Evolutionary conservation across 371 early-diverging fungal genomes (phyloP), one percentile per base, ranked within the genome.

Genomic region (Catenaria anguillulae): DNA sequence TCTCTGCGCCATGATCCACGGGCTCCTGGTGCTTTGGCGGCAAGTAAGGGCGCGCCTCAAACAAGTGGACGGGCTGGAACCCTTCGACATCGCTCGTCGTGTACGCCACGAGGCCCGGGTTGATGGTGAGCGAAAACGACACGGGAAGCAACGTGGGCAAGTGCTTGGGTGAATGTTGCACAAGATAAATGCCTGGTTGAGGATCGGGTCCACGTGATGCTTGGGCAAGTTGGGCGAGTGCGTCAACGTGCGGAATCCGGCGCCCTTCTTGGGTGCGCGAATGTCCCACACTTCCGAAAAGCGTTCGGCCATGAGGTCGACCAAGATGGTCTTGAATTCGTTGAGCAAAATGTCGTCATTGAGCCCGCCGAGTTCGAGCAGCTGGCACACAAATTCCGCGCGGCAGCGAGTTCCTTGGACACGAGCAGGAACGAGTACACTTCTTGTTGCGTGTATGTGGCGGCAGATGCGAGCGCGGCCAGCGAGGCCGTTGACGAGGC

Each of bases 371-470:
- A 58, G 43, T 6, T 58, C 26, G 33, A 58, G 58, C 36, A 58
- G 58, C 43, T 58, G 58, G 29, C 33, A 40, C 13, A 58, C 1
- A 23, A 58, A 58, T 5, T 58, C 58, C 8, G 58, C 33, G 58
- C 58, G 13, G 58, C 58, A 0, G 36, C 40, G 24, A 58, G 58
- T 13, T 58, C 58, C 43, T 58, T 58, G 40, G 58, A 58, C 26
- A 58, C 58, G 24, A 58, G 43, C 58, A 58, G 43, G 58, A 58
- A 58, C 24, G 58, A 5, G 43, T 58, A 58, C 29, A 58, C 33
- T 6, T 58, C 58, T 5, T 58, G 58, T 29, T 5, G 31, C 24
- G 33, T 19, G 43, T 58, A 58, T 13, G 50, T 29, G 13, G 50
- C 50, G 29, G 50, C 50, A 24, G 50, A 5, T 4, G 50, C 50